These are phyloP conservation scores for Pyrus bretschneideri DNA, from an alignment of 306 rosid genomes.

Conservation along the genomic window DNA sequence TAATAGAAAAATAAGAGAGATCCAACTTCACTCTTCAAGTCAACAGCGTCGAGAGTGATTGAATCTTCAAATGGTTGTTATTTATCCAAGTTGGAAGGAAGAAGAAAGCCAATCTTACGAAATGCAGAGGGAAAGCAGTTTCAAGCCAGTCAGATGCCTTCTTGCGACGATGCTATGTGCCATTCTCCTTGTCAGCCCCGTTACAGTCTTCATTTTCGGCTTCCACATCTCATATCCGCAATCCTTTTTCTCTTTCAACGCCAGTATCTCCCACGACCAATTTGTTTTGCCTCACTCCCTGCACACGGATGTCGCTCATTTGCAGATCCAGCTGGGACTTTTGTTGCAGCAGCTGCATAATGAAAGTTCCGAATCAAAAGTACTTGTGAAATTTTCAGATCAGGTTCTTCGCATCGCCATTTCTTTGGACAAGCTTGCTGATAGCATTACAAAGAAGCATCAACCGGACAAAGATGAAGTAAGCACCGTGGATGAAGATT, in stretches of 20 bases:
- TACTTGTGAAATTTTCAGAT: not conserved
- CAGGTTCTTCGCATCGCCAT: conserved; percentile 12
- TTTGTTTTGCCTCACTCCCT: not conserved
- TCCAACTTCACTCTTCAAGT: not conserved
- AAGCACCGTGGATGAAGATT: conserved; percentile 6
- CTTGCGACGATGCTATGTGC: conserved; percentile 3
- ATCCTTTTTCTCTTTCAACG: not conserved
- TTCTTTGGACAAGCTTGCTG: conserved; percentile 16
- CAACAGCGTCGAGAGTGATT: not conserved
- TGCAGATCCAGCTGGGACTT: conserved; percentile 8
- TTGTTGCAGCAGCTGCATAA: conserved; percentile 14
- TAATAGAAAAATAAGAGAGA: not conserved
- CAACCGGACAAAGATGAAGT: not conserved
- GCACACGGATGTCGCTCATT: not conserved
- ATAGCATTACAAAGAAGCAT: not conserved
- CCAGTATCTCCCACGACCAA: not conserved
- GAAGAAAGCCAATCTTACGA: not conserved
- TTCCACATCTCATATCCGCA: not conserved
- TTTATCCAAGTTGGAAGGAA: not conserved
- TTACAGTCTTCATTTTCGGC: conserved; percentile 2
- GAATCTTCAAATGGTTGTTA: not conserved
- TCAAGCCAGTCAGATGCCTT: not conserved
- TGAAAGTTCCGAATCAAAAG: conserved; percentile 4
- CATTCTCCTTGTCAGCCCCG: conserved; percentile 10
- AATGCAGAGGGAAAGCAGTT: conserved; percentile 3